Evolutionary conservation across 805 yeast species (phyloP).

Genomic region (Candida adriatica): DNA sequence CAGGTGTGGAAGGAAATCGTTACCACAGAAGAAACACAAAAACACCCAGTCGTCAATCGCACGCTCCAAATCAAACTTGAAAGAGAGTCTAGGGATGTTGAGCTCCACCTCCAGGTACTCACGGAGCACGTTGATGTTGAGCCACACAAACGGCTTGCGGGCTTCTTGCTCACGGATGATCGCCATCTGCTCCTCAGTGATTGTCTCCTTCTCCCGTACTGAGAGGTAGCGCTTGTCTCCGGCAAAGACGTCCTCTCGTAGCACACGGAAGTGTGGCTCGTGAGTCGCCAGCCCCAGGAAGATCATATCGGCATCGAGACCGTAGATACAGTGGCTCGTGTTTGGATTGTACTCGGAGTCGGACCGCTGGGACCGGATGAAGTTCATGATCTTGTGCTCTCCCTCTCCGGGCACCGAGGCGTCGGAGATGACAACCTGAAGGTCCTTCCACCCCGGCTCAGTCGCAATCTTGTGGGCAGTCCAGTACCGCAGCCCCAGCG

Average conservation of each 20-base stretch:
- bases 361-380: slow-evolving; percentile 82
- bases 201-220: slow-evolving; percentile 41
- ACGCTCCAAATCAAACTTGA: slow-evolving; percentile 82
- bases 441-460: slow-evolving; percentile 79
- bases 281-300: slow-evolving; percentile 95
- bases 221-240: slow-evolving; percentile 39
- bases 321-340: slow-evolving; percentile 93
- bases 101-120: slow-evolving; percentile 86
- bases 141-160: slow-evolving; percentile 87
- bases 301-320: slow-evolving; percentile 95
- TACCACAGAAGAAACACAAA: slow-evolving; percentile 97
- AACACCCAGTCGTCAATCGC: slow-evolving; percentile 99
- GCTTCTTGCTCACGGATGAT: slow-evolving; percentile 28
- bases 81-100: slow-evolving; percentile 58
- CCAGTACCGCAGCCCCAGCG: slow-evolving; percentile 76
- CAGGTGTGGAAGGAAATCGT: slow-evolving; percentile 94
- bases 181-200: slow-evolving; percentile 53
- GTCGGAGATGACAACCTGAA: slow-evolving; percentile 76
- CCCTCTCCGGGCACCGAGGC: slow-evolving; percentile 99
- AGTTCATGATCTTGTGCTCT: slow-evolving; percentile 96
- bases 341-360: slow-evolving; percentile 87
- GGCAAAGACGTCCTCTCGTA: slow-evolving; percentile 95
- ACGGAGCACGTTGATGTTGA: slow-evolving; percentile 79
- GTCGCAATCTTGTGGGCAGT: slow-evolving; percentile 82
- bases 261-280: slow-evolving; percentile 91